Evolutionary conservation across 257 asterid species (phyloP), one percentile per base, ranked within the genome.

Genomic region (Prunella vulgaris): DNA sequence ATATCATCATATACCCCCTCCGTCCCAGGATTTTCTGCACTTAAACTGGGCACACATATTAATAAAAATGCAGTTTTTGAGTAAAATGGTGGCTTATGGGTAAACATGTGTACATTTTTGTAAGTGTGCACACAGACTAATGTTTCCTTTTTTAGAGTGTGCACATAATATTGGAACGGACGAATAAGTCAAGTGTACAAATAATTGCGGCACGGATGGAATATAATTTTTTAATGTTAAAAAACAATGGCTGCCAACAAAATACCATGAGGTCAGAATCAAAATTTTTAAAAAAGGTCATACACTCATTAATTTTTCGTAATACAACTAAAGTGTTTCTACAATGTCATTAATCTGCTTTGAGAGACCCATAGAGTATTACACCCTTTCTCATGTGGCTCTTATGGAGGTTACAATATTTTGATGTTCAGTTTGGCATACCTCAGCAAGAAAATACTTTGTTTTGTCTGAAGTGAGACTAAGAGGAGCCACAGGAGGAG

Each of bases 381-480:
- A 10, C 40, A 12, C 20, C 22, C 37, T 8, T 20, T 51, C 38
- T 37, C 27, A 18, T 24, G 56, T 13, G 27, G 21, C 56, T 48
- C 21, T 37, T 4, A 25, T 14, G 5, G 59, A 70, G 66, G 42
- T 25, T 32, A 71, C 42, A 30, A 42, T n/a, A 35, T 7, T 59
- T 10, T 35, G 32, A 5, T 60, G 40, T 78, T 62, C 42, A 56
- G 35, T 67, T 54, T 21, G 63, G 71, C 79, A 57, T 81, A 88
- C 99, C 99, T 90, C 97, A 9, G 99, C 99, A 77, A 93, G 74
- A 86, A 84, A 90, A 78, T 86, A 93, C 81, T 87, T 87, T 0
- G 93, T 90, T 79, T 85, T 90, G 68, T 86, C 97, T 35, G 97
- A 80, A 63, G 72, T 64, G 69, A 62, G 81, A 77, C 64, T 72